Evolutionary conservation across 306 rosid species (phyloP).

Genomic region (Hippophae tibetana): DNA sequence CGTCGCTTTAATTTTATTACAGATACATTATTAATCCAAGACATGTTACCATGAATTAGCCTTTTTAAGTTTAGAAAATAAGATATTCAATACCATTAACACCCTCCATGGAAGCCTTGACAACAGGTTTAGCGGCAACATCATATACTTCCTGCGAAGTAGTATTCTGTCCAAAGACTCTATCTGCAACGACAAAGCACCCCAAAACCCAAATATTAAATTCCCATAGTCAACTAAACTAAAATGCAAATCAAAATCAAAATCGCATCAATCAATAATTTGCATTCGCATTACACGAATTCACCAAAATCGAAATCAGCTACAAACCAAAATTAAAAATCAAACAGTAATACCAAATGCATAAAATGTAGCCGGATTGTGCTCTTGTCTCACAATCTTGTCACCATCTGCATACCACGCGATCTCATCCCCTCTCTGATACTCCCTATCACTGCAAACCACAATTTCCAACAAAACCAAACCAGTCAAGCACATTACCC

Average conservation of each 20-base stretch:
- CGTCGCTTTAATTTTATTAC: neutral
- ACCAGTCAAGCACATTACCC: slow-evolving; percentile 25
- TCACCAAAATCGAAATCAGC: too few species aligned
- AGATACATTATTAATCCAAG: neutral
- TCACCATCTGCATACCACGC: slow-evolving; percentile 98
- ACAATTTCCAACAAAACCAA: slow-evolving; percentile 18
- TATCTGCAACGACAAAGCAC: slow-evolving; percentile 58
- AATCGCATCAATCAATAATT: slow-evolving; percentile 7
- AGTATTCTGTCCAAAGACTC: slow-evolving; percentile 88
- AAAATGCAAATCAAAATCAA: slow-evolving; percentile 8
- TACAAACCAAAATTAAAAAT: too few species aligned
- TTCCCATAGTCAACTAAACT: slow-evolving; percentile 6
- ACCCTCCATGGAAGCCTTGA: slow-evolving; percentile 98
- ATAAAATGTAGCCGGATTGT: slow-evolving; percentile 81
- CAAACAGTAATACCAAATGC: slow-evolving; percentile 60
- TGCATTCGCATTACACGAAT: too few species aligned
- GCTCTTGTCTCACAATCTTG: slow-evolving; percentile 80
- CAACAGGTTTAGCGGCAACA: slow-evolving; percentile 94
- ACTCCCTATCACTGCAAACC: slow-evolving; percentile 92
- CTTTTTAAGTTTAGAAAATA: neutral
- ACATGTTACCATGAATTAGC: neutral
- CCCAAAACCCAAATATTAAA: slow-evolving; percentile 25
- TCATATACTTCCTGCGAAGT: slow-evolving; percentile 78
- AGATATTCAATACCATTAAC: slow-evolving; percentile 53
- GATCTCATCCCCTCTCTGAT: slow-evolving; percentile 82